These are phyloP conservation scores for Boletus reticulatus DNA, from an alignment of 768 basidiomycete species.

Conservation along the genomic window DNA sequence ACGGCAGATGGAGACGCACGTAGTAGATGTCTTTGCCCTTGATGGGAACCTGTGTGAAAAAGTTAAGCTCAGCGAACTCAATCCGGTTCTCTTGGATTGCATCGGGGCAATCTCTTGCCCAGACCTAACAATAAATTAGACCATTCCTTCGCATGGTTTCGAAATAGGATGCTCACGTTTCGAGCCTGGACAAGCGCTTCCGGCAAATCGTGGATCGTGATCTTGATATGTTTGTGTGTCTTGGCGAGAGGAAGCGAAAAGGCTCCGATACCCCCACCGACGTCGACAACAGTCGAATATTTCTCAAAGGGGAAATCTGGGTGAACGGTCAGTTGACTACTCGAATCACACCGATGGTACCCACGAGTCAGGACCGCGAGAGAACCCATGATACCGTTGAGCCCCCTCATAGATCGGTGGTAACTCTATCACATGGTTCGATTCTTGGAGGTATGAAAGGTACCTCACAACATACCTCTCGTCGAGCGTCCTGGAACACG, in stretches of 20 bases:
- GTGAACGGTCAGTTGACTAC: background rate
- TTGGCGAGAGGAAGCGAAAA: conserved; percentile 30
- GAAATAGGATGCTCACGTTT: conserved; percentile 10
- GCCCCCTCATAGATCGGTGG: conserved; percentile 24
- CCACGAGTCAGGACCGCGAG: conserved; percentile 23
- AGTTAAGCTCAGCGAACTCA: conserved; percentile 29
- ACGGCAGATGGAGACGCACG: conserved; percentile 14
- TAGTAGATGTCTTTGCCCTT: conserved; percentile 26
- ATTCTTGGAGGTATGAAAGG: background rate
- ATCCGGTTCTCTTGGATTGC: conserved; percentile 23
- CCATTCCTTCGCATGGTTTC: no score
- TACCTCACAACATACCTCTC: conserved; percentile 14
- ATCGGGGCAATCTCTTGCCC: conserved; percentile 19
- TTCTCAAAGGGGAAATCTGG: conserved; percentile 34
- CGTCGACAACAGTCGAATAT: conserved; percentile 31
- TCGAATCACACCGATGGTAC: background rate
- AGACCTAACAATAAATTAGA: conserved; percentile 17
- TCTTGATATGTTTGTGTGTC: conserved; percentile 27
- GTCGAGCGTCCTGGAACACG: conserved; percentile 10
- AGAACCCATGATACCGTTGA: conserved; percentile 23
- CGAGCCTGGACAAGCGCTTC: conserved; percentile 22
- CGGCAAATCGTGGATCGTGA: conserved; percentile 33
- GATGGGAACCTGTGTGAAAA: conserved; percentile 22
- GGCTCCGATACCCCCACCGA: conserved; percentile 35
- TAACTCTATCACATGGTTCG: conserved; percentile 12